Base-by-base conservation (phyloP, 352 stramenopile species). In the Pythium periplocum region DNA sequence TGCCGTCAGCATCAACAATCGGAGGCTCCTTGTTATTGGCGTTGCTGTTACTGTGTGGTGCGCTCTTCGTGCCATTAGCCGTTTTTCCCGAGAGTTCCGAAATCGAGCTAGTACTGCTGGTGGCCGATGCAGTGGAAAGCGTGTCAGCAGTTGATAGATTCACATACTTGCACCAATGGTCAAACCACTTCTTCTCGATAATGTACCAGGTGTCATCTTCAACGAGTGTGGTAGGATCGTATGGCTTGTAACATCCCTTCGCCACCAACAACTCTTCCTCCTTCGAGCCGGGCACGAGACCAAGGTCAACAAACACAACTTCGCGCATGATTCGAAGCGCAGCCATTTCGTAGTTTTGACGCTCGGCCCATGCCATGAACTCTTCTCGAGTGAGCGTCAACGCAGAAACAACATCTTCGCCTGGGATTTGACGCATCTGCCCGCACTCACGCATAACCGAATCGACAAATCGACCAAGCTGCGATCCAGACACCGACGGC, bases 141-240 rank as follows among this genome's bases (percentile, higher is more conserved):
- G 55, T 37, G 62, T 86, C 59, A 11, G 48, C 54, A 49, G 62
- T 11, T 10, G 52, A 62, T 6, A 82, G 33, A 17, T 68, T 64
- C 41, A 92, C 76, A 65, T 91, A 95, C 55, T 85, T 81, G 64
- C 73, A 86, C 85, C 85, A 95, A 45, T 92, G 81, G 32, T 88
- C 75, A 57, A 82, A 95, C 83, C 83, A 95, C 36, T 85, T 92
- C 36, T 75, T 78, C 38, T 93, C 83, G 30, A 95, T 57, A 34
- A 95, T 48, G 57, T 87, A 95, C 85, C 85, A 95, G 2, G 76
- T 69, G 30, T 95, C 85, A 26, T 91, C 81, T 71, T 95, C 85
- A 3, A 91, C 77, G 35, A 93, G 59, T 30, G 62, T 71, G 7
- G 67, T 36, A 1, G 69, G 71, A 11, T 95, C 81, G 45, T 91